A percentile compares a stretch with the other conserved stretches of the same genome.
Evolutionary conservation across 768 basidiomycete species (phyloP).

Genomic region (Termitomyces sp.): DNA sequence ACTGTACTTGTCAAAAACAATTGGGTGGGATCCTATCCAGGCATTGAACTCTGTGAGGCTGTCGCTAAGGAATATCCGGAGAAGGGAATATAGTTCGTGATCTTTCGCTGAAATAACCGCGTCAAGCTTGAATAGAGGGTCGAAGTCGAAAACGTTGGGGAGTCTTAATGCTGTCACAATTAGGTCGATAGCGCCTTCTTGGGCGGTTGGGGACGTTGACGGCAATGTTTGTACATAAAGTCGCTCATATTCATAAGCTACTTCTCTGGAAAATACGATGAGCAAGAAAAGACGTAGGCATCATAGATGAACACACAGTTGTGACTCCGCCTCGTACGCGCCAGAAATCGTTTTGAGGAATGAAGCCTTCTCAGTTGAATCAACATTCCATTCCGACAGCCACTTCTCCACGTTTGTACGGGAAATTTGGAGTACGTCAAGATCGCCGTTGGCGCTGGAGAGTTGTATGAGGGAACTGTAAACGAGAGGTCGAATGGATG

Average conservation of each 20-base stretch:
- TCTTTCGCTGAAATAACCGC: slow-evolving; percentile 61
- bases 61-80: slow-evolving; percentile 69
- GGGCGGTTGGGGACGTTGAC: slow-evolving; percentile 45
- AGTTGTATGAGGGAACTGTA: slow-evolving; percentile 59
- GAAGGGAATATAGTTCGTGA: slow-evolving; percentile 70
- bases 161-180: slow-evolving; percentile 65
- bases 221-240: slow-evolving; percentile 61
- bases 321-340: slow-evolving; percentile 51
- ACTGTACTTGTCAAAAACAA: slow-evolving; percentile 57
- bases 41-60: slow-evolving; percentile 57
- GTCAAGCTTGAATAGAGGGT: slow-evolving; percentile 74
- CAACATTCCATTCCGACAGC: slow-evolving; percentile 73
- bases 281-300: neutral
- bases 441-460: slow-evolving; percentile 57
- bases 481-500: slow-evolving; percentile 59
- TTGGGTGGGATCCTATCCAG: slow-evolving; percentile 54
- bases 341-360: slow-evolving; percentile 66
- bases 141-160: slow-evolving; percentile 75
- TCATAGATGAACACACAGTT: slow-evolving; percentile 44
- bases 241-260: slow-evolving; percentile 63
- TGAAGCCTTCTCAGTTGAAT: slow-evolving; percentile 55
- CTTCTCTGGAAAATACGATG: slow-evolving; percentile 34
- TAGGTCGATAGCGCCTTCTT: slow-evolving; percentile 52
- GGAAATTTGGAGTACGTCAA: slow-evolving; percentile 58
- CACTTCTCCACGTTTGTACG: slow-evolving; percentile 67